A percentile compares a stretch with the other conserved stretches of the same genome.
phyloP scores from a whole-genome alignment of 2,329 filamentous ascomycete species.

The Sarocladium strictum region DNA sequence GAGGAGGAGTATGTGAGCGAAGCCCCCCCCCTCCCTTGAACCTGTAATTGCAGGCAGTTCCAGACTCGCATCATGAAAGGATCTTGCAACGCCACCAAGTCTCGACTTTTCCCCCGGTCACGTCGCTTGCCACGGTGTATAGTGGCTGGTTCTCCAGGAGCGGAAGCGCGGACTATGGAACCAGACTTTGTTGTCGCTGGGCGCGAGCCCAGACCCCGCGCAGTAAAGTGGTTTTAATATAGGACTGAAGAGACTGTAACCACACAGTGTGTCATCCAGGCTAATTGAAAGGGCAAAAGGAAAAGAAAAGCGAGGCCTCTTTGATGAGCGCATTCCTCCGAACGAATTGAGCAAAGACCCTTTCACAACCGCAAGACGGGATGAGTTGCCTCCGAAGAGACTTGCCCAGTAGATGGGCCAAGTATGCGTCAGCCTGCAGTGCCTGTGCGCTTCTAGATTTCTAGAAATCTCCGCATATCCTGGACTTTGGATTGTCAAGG shows the following conservation, averaged over 20 bases:
- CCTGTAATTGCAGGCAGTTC: conserved; percentile 5
- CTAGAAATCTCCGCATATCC: not conserved
- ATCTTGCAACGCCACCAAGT: conserved; percentile 1
- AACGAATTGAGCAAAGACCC: not conserved
- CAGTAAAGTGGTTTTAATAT: conserved; percentile 9
- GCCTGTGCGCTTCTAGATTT: not conserved
- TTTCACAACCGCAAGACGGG: not conserved
- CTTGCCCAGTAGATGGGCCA: too few relatives aligned
- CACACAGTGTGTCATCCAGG: not conserved
- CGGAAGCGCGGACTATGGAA: conserved; percentile 2
- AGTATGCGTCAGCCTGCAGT: not conserved
- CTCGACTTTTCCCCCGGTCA: not conserved
- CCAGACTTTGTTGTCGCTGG: not conserved
- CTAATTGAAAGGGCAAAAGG: too few relatives aligned
- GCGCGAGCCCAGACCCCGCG: conserved; percentile 4
- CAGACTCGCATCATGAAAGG: not conserved
- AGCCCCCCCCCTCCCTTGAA: not conserved
- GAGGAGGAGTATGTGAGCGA: not conserved
- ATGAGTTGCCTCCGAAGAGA: too few relatives aligned
- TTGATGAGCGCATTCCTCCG: not conserved
- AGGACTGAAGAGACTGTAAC: not conserved
- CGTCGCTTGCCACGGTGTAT: conserved; percentile 1
- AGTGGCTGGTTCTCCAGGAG: not conserved
- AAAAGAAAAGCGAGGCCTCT: not conserved
- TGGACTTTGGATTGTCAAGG: not conserved